Base-by-base conservation (phyloP, 306 rosid genomes). In the Argentina anserina region DNA sequence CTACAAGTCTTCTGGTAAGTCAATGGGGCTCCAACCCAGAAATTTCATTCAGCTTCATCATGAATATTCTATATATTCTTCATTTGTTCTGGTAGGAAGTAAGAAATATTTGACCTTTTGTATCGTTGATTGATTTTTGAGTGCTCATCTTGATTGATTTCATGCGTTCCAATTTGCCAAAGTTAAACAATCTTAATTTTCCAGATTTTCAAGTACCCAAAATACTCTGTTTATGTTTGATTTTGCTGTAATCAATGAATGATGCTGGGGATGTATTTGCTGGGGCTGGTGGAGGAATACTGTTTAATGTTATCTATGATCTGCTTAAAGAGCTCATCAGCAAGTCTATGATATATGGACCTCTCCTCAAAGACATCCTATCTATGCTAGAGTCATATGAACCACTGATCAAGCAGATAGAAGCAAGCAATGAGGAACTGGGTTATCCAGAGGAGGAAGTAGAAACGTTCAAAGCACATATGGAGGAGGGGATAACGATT, bases 221-320 rank as follows among this genome's bases (percentile, higher is more conserved):
- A 28, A 28, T 13, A 14, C 36, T 14, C 5, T 60, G 41, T 60
- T 3, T 28, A 6, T 31, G 42, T 60, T 33, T 29, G 46, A 63
- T 63, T 36, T 37, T 63, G 18, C 45, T 63, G 47, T 33, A n/a
- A 55, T 23, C 53, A 56, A 71, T 71, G 75, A 6, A 2, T 26
- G 67, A 29, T 39, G 29, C 2, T 1, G 55, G 0, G 1, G 40
- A 29, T 7, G 53, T 71, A 9, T 2, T 39, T 36, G 75, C 20
- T 18, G 75, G 75, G 65, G 67, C 41, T 40, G 75, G 10, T 56
- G 66, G 62, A 18, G 75, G 75, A 28, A 4, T 33, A 17, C 13
- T 41, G 1, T 71, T 40, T 40, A 55, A 0, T 56, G 7, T 0
- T 13, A 7, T 56, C 41, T 71, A 26, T 56, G 41, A 40, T 2